These are phyloP conservation scores for Thelonectria blattea DNA, from an alignment of 2,329 filamentous ascomycete species.

Conservation along the genomic window DNA sequence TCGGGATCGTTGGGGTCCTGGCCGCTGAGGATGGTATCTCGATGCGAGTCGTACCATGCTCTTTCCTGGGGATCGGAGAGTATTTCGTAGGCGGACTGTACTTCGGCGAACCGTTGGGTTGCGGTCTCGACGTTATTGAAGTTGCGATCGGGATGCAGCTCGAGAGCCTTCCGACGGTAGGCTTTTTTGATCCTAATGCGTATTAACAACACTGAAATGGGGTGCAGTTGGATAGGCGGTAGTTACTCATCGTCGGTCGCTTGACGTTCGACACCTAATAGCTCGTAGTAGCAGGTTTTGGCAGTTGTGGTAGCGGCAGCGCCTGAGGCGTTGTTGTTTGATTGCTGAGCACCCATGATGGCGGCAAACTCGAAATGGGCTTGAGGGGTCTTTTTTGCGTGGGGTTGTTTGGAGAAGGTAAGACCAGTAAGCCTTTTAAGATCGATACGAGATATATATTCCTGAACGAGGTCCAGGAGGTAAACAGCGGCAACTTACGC, in stretches of 20 bases:
- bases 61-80: constrained; percentile 94
- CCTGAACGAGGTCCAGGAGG: too few relatives aligned
- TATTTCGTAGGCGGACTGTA: constrained; percentile 94
- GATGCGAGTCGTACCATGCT: constrained; percentile 97
- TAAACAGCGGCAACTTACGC: neutral
- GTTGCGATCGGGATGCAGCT: constrained; percentile 95
- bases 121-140: constrained; percentile 82
- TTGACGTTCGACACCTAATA: constrained; percentile 74
- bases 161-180: constrained; percentile 87
- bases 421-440: too few relatives aligned
- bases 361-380: neutral
- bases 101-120: constrained; percentile 85
- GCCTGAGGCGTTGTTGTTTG: constrained; percentile 48
- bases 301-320: constrained; percentile 44
- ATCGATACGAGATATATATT: too few relatives aligned
- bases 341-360: constrained; percentile 63
- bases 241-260: constrained; percentile 82
- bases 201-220: constrained; percentile 15
- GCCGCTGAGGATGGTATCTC: constrained; percentile 79
- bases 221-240: neutral
- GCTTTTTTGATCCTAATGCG: constrained; percentile 81
- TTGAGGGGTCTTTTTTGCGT: neutral
- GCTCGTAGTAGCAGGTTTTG: constrained; percentile 85
- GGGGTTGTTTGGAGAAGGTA: neutral
- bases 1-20: constrained; percentile 55